Evolutionary conservation across 768 basidiomycete species (phyloP), one percentile per base, ranked within the genome.

Genomic region (Phaeotremella skinneri): DNA sequence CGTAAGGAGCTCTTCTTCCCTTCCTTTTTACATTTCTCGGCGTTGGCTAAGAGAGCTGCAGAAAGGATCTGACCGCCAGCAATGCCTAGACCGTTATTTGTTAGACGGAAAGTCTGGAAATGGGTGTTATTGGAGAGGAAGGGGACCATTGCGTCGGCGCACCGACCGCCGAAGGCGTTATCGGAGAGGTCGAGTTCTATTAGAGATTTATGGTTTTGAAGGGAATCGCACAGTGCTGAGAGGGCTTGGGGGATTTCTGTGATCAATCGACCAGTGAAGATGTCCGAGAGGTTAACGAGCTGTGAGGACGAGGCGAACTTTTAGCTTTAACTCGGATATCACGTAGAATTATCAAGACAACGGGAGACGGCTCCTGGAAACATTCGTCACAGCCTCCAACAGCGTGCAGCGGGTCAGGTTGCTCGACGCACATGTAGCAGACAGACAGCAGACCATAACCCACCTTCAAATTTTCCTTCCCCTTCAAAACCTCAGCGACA

Each of bases 201-300:
- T 49, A 99, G 86, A 2, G 87, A 84, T 3, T 85, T 82, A 70
- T 90, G 90, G 69, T 84, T 82, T 69, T 85, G 85, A 61, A 99
- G 84, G 13, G 92, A 85, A 68, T 90, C 85, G 75, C 93, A 96
- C 66, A 99, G 84, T 32, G 89, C 87, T 34, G 85, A 83, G 47
- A 99, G 85, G 16, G 96, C 91, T 58, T 79, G 82, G 3, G 94
- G 96, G 73, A 99, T 98, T 77, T 99, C 94, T 61, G 85, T 82
- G 80, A 97, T 97, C 71, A 96, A 83, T 64, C 94, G 89, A 55
- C 93, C 90, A 2, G 94, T 97, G 80, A 99, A 99, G 78, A 99
- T 93, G 79, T 97, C 94, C 29, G 91, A 88, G 64, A 97, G 89
- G 80, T 98, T 87, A 66, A 93, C 94, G 59, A 94, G 80, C 96